Conservation (phyloP, 2,329 filamentous ascomycete genomes). For the Ophiognomonia clavigignenti-juglandacearum region DNA sequence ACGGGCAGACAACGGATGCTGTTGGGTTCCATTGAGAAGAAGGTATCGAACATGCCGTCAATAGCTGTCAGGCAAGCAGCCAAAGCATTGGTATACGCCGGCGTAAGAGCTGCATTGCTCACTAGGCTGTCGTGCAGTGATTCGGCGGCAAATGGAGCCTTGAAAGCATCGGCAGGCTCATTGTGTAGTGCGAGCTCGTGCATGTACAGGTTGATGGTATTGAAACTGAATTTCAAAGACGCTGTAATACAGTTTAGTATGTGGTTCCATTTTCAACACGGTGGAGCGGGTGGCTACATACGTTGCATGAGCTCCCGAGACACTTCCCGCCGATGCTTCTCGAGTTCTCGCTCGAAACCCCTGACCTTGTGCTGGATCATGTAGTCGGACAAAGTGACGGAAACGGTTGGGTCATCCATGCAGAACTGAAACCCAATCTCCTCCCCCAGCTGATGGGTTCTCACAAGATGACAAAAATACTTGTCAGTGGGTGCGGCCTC, state of each 20-base stretch:
- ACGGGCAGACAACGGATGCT: conserved; percentile 62
- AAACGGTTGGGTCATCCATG: conserved; percentile 57
- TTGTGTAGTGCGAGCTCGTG: conserved; percentile 70
- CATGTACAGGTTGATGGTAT: conserved; percentile 66
- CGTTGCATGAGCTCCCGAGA: conserved; percentile 48
- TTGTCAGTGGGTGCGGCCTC: conserved; percentile 53
- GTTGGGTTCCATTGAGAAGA: conserved; percentile 54
- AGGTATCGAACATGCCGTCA: conserved; percentile 61
- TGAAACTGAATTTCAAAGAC: conserved; percentile 58
- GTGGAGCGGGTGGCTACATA: conserved; percentile 32
- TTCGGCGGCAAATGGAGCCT: conserved; percentile 40
- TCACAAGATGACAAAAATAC: conserved; percentile 54
- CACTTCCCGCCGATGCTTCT: conserved; percentile 53
- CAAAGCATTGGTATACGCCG: conserved; percentile 62
- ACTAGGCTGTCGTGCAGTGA: conserved; percentile 38
- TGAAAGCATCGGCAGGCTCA: conserved; percentile 53
- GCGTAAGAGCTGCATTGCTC: conserved; percentile 35
- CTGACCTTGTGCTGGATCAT: conserved; percentile 61
- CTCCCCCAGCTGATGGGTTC: conserved; percentile 60
- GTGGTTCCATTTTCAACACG: background rate
- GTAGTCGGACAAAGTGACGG: conserved; percentile 53
- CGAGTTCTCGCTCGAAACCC: conserved; percentile 60
- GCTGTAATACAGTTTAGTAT: conserved; percentile 35
- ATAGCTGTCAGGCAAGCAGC: conserved; percentile 63
- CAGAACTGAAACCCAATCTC: conserved; percentile 63